Evolutionary conservation across 2,329 filamentous ascomycete genomes (phyloP).

Genomic region (Botrytis fabae): DNA sequence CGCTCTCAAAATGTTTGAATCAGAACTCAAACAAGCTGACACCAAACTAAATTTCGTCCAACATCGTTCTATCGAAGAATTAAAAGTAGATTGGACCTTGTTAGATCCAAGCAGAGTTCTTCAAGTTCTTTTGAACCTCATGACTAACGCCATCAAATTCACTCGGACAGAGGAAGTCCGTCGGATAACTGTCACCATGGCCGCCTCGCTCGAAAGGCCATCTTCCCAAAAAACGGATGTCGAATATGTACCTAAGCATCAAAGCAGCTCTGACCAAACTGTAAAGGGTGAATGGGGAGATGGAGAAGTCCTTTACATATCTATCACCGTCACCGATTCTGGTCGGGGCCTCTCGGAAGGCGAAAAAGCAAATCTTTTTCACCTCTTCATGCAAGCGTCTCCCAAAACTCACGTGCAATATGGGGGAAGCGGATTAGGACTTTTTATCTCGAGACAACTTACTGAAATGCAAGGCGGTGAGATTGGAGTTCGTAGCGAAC

Average conservation of each 20-base stretch:
- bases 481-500: constrained; percentile 70
- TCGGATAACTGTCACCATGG: constrained; percentile 6
- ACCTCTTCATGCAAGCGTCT: constrained; percentile 71
- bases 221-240: neutral
- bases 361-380: constrained; percentile 46
- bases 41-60: constrained; percentile 66
- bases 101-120: constrained; percentile 73
- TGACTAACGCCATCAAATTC: constrained; percentile 82
- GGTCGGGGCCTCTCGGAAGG: constrained; percentile 35
- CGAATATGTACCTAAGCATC: constrained; percentile 14
- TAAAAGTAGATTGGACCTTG: constrained; percentile 63
- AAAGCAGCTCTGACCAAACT: neutral
- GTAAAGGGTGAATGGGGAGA: constrained; percentile 6
- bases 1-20: constrained; percentile 76
- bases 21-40: constrained; percentile 67
- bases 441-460: constrained; percentile 77
- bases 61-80: constrained; percentile 58
- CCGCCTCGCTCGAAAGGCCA: neutral
- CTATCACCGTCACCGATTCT: constrained; percentile 8
- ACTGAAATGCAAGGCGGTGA: constrained; percentile 79
- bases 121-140: constrained; percentile 77
- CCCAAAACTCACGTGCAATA: constrained; percentile 78
- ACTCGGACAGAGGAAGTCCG: constrained; percentile 45
- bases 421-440: constrained; percentile 73
- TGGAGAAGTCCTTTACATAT: constrained; percentile 2